Conservation (phyloP, 1,284 basidiomycete species). For the Pseudozyma tsukubaensis region DNA sequence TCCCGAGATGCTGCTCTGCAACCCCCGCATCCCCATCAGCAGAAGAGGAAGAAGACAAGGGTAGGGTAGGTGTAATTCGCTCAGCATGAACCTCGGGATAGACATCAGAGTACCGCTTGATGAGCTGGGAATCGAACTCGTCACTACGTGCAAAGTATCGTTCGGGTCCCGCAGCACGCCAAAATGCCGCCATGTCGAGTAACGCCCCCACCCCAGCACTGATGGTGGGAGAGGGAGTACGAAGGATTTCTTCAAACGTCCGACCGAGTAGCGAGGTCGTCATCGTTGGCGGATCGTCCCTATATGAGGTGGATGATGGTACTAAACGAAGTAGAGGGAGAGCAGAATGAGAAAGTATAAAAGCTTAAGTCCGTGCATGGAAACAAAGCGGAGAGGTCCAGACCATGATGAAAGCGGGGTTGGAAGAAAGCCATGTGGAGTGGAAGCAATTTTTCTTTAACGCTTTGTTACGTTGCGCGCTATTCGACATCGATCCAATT, state of each 20-base stretch:
- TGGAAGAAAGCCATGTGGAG: too few relatives aligned
- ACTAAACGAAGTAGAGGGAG: too few relatives aligned
- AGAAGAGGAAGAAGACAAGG: neutral
- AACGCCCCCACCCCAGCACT: constrained; percentile 20
- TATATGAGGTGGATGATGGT: too few relatives aligned
- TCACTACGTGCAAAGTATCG: constrained; percentile 28
- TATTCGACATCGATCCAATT: neutral
- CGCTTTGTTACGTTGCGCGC: neutral
- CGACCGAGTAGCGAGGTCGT: constrained; percentile 16
- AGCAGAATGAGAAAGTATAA: neutral
- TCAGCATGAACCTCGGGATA: constrained; percentile 27
- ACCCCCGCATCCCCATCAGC: too few relatives aligned
- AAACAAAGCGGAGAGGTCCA: too few relatives aligned
- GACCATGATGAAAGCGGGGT: too few relatives aligned
- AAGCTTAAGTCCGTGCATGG: too few relatives aligned
- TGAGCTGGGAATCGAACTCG: constrained; percentile 35
- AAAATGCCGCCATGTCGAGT: constrained; percentile 37
- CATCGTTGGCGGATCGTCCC: constrained; percentile 5
- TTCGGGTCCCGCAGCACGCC: constrained; percentile 40
- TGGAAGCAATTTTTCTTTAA: too few relatives aligned
- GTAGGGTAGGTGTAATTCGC: constrained; percentile 12
- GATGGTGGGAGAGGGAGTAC: constrained; percentile 19
- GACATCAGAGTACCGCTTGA: constrained; percentile 21
- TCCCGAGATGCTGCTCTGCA: constrained; percentile 37
- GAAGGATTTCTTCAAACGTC: constrained; percentile 36